Base-by-base conservation (phyloP, 257 asterid genomes). In the Buddleja alternifolia region DNA sequence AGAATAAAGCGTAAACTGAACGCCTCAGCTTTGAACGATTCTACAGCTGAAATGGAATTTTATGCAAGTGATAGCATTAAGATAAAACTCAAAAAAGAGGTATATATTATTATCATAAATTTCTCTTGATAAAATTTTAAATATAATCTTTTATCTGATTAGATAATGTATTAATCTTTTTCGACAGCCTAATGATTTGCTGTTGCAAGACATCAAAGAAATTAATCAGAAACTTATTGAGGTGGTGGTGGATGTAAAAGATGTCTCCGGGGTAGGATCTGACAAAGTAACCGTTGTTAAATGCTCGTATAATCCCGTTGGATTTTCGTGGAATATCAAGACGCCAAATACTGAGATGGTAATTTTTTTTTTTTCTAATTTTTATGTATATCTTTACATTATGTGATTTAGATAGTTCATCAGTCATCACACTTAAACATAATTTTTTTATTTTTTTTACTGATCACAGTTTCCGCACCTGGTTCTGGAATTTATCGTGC, bases 141-240 rank as follows among this genome's bases (percentile, higher is more conserved):
- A 39, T 32, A 46, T 57, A 4, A 6, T 29, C 34, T 47, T 44
- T 20, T 69, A 23, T 19, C 19, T 40, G 11, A 15, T 2, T 19
- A 24, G 3, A 44, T 37, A 2, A 23, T 0, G 2, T 53, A 9
- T 41, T 32, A 9, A 29, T 29, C 34, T 29, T 29, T 29, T 29
- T 29, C n/a, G 34, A 45, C 84, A 83, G 88, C 60, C 71, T 14
- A 64, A 23, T 47, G 39, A 76, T 67, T 50, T 25, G 23, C 72
- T 84, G 37, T 47, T 82, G 60, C 66, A 80, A 66, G 89, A 86
- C 80, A 76, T 86, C 75, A 63, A 63, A 64, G 88, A 83, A 55
- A 75, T 78, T 7, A 83, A 86, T 70, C 47, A 67, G 46, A 69
- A 40, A 71, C 78, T 79, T 25, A 67, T 83, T 47, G 89, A 86